These are phyloP conservation scores for Neofusicoccum umdonicola DNA, from an alignment of 2,329 filamentous ascomycete genomes.

Conservation along the genomic window DNA sequence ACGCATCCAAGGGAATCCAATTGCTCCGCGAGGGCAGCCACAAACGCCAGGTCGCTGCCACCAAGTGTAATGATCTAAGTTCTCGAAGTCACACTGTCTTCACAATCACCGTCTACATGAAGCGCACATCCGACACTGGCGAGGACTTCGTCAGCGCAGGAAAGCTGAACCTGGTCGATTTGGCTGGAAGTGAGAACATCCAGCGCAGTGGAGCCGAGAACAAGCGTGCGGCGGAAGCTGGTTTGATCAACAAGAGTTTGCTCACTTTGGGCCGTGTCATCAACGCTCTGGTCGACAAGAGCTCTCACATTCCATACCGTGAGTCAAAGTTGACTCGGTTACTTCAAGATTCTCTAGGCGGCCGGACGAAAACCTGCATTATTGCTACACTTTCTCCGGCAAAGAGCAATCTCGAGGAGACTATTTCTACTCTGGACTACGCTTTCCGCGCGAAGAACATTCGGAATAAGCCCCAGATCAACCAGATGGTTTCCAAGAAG, in stretches of 20 bases:
- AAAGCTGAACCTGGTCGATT: conserved; percentile 93
- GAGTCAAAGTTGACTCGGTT: conserved; percentile 95
- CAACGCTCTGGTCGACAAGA: conserved; percentile 90
- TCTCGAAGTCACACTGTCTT: conserved; percentile 97
- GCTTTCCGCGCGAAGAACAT: conserved; percentile 98
- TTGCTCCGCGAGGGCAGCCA: conserved; percentile 85
- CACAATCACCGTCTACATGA: conserved; percentile 89
- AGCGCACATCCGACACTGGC: conserved; percentile 74
- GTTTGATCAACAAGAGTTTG: conserved; percentile 96
- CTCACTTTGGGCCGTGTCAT: conserved; percentile 94
- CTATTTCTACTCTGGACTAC: conserved; percentile 96
- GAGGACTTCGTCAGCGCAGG: conserved; percentile 89
- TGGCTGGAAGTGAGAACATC: conserved; percentile 97
- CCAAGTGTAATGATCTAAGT: conserved; percentile 98
- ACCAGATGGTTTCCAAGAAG: conserved; percentile 89
- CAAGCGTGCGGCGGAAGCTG: conserved; percentile 92
- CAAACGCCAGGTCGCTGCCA: conserved; percentile 96
- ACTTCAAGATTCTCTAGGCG: conserved; percentile 93
- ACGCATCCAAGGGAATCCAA: conserved; percentile 79
- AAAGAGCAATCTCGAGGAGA: conserved; percentile 94
- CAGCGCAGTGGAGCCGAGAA: conserved; percentile 96
- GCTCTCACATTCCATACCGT: conserved; percentile 83
- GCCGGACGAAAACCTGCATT: conserved; percentile 95
- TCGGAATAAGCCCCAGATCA: conserved; percentile 94
- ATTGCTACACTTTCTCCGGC: conserved; percentile 95